Evolutionary conservation across 371 early-diverging fungal species (phyloP).

Genomic region (Mucor velutinosus): DNA sequence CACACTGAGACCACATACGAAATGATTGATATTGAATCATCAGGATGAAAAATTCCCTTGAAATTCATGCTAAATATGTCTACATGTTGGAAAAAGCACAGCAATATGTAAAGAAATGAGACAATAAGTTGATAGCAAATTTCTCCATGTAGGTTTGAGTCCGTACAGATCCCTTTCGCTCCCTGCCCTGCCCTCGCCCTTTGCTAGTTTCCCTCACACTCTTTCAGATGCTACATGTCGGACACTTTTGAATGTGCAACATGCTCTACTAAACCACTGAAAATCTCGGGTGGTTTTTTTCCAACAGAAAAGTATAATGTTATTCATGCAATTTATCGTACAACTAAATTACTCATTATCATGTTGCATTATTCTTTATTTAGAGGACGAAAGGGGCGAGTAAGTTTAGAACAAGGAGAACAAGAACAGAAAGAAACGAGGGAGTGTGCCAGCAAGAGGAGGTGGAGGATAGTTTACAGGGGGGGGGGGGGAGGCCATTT

Average conservation of each 20-base stretch:
- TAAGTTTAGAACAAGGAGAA: constrained; percentile 95
- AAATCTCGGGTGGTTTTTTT: not conserved
- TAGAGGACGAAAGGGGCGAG: constrained; percentile 67
- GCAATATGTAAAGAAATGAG: not conserved
- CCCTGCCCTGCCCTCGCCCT: not conserved
- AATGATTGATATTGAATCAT: not conserved
- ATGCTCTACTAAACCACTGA: not conserved
- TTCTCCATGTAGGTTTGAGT: not conserved
- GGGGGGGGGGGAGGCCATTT: too few species aligned
- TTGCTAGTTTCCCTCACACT: not conserved
- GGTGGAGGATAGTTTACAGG: not conserved
- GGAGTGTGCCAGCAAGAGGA: not conserved
- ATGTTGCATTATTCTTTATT: not conserved
- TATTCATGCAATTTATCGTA: not conserved
- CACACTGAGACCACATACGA: not conserved
- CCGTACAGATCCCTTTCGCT: not conserved
- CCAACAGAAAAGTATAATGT: not conserved
- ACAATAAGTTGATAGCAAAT: not conserved
- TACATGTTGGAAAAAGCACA: not conserved
- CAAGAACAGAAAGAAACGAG: constrained; percentile 89
- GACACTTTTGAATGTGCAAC: not conserved
- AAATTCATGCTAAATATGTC: not conserved
- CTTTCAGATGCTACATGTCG: not conserved
- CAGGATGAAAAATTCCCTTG: not conserved
- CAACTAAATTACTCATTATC: not conserved